Evolutionary conservation across 2,329 filamentous ascomycete species (phyloP), one percentile per base, ranked within the genome.

Genomic region (Chalara sp.): DNA sequence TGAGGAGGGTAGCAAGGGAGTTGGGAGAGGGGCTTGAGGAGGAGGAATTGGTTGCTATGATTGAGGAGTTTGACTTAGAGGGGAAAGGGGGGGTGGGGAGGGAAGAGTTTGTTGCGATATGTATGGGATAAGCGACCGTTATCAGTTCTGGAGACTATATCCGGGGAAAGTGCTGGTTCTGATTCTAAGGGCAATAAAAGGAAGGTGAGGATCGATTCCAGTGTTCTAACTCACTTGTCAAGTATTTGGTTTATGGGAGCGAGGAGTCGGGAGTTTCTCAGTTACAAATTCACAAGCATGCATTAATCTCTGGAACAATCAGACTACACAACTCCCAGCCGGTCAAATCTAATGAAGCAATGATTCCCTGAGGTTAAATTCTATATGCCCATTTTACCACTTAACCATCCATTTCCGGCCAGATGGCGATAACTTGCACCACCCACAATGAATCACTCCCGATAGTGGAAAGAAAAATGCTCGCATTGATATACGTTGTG

Each of bases 1-100:
- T 99, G 70, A 77, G 89, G 55, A 77, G 89, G 51, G 89, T 97
- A 30, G 90, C 92, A 52, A 81, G 89, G 62, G 93, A 97, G 67
- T 75, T 99, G 57, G 93, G 93, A 6, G 92, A 97, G 68, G 89
- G 88, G 10, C 76, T 99, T 59, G 89, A 93, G 60, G 92, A 99
- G 64, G 87, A 95, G 63, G 93, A 99, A 68, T 76, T 99, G 55
- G 78, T 82, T 60, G 90, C 90, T 57, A 99, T 99, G 93, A 93
- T 99, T 72, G 90, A 96, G 64, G 92, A 97, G 70, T 95, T 97
- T 72, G 93, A 99, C 72, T 78, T 96, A 57, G 88, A 95, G 65
- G 92, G 89, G 1, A 95, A 95, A 61, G 91, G 91, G 8, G 90
- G 80, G 50, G 83, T 87, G 6, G 81, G 80, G 56, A 74, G 80